phyloP scores from a whole-genome alignment of 1,139 yeast genomes.

The Pichia sp. region DNA sequence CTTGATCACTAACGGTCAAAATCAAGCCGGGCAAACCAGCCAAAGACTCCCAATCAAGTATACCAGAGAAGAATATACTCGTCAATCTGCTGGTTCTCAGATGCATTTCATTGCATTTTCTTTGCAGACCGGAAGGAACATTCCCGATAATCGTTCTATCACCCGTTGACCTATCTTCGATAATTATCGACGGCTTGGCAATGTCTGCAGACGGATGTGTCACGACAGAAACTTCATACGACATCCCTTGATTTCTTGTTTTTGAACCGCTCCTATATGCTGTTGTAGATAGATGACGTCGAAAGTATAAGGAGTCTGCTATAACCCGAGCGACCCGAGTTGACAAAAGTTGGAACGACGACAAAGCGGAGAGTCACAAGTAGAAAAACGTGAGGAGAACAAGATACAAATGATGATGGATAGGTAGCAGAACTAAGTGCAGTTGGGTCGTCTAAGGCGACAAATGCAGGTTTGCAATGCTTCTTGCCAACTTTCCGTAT shows the following conservation, averaged over 20 bases:
- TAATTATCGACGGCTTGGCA: conserved; percentile 26
- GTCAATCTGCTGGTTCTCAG: conserved; percentile 52
- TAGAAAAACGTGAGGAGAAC: background rate
- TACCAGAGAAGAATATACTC: conserved; percentile 73
- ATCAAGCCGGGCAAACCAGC: conserved; percentile 92
- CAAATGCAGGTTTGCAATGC: too few species aligned
- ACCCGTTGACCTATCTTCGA: conserved; percentile 41
- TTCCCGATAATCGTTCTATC: conserved; percentile 72
- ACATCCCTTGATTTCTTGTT: conserved; percentile 24
- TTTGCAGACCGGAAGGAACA: conserved; percentile 81
- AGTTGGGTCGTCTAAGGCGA: too few species aligned
- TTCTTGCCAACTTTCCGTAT: too few species aligned
- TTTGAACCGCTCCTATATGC: background rate
- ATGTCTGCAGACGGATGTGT: conserved; percentile 34
- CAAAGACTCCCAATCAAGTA: conserved; percentile 62
- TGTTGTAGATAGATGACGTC: background rate
- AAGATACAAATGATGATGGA: background rate
- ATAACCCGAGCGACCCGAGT: background rate
- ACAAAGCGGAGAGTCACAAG: background rate
- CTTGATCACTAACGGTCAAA: conserved; percentile 80
- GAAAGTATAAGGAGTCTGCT: background rate
- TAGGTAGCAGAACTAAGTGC: background rate
- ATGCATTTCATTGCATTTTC: conserved; percentile 56
- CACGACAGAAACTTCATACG: conserved; percentile 27
- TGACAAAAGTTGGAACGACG: background rate